Base-by-base conservation (phyloP, 345 rosid genomes). In the Viola odorata region DNA sequence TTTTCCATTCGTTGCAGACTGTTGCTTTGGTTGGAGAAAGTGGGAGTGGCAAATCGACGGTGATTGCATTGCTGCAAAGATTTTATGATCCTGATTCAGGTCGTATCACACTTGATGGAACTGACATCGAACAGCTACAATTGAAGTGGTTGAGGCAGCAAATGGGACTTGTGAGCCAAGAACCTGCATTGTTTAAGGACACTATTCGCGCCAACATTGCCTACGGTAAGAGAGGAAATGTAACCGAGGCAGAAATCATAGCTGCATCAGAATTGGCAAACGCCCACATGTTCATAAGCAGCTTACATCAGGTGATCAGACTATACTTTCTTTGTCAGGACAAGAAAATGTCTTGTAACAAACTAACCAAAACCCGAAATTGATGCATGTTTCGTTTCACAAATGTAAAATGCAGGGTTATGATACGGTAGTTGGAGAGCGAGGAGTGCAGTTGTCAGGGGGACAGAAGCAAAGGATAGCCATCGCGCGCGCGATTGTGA, bases 21-120 rank as follows among this genome's bases (percentile, higher is more conserved):
- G 80, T 88, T 52, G 96, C 97, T 65, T 58, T 88, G 62, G 97
- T 91, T 41, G 96, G 94, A 69, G 97, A 88, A 66, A 91, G 96
- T 41, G 96, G 97, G 12, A 69, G 96, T 12, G 97, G 96, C 3
- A 91, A 91, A 75, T 91, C 96, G 0, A 85, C 96, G 0, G 91
- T 84, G 44, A 77, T 85, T 5, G 67, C 97, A 0, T 60, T 88
- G 69, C 15, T 91, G 76, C 96, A 85, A 60, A 74, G 97, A 49
- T 91, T 88, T 63, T 88, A 91, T 36, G 85, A 88, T 71, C 89
- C 86, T 9, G 91, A 91, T 50, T 78, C 94, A 0, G 97, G 97
- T 48, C 76, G 42, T 12, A 83, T 88, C 37, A 85, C 82, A 41
- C 79, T 91, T 2, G 97, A 88, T 45, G 88, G 97, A 17, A 76